Conservation (phyloP, 2,329 filamentous ascomycete genomes). For the Neurospora crassa region DNA sequence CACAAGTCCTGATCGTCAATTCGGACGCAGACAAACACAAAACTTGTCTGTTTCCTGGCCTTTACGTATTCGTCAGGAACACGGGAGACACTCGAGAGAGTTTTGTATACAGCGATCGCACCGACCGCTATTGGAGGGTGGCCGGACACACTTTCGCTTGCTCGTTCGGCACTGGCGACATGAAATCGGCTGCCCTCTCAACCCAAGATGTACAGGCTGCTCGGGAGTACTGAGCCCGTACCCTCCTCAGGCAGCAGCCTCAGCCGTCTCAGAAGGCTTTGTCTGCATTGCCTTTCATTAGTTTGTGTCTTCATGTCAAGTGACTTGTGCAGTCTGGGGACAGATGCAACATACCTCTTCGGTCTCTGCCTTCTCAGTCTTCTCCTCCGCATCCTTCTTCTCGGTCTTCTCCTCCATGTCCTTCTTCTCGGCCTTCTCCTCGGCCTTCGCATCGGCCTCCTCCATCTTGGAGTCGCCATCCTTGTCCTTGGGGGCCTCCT, state of each 20-base stretch:
- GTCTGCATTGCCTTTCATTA: slow-evolving; percentile 7
- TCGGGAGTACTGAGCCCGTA: not conserved
- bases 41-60: not conserved
- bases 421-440: slow-evolving; percentile 30
- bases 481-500: slow-evolving; percentile 21
- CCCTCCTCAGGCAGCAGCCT: slow-evolving; percentile 24
- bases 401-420: slow-evolving; percentile 27
- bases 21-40: not conserved
- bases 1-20: not conserved
- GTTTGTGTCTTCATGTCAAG: not conserved
- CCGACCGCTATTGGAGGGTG: not conserved
- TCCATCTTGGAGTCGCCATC: slow-evolving; percentile 26
- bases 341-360: slow-evolving; percentile 25
- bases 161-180: not conserved
- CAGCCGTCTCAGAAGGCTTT: slow-evolving; percentile 26
- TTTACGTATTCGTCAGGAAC: not conserved
- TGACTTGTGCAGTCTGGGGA: not conserved
- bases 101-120: not conserved
- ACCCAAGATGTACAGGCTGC: not conserved
- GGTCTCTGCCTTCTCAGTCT: slow-evolving; percentile 22
- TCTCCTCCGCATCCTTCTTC: slow-evolving; percentile 28
- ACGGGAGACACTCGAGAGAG: not conserved
- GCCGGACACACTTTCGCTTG: not conserved
- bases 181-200: not conserved
- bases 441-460: slow-evolving; percentile 21